Evolutionary conservation across 2,329 filamentous ascomycete genomes (phyloP).

Genomic region (Aspergillus vadensis): DNA sequence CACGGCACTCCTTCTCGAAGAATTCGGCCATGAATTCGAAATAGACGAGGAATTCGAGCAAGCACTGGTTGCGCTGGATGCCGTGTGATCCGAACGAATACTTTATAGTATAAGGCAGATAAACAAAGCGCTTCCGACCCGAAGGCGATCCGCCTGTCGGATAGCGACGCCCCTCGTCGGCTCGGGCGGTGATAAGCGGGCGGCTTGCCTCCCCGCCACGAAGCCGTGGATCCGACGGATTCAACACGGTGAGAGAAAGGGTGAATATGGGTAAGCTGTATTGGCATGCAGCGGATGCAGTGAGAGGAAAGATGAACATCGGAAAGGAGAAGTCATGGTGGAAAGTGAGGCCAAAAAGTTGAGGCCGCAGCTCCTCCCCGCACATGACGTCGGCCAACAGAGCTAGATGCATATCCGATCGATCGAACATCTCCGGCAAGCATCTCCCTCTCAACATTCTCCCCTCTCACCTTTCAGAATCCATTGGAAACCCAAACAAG

Average conservation of each 20-base stretch:
- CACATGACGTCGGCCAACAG: background rate
- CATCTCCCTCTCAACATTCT: background rate
- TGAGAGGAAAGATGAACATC: background rate
- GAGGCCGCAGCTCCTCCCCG: background rate
- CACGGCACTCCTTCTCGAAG: conserved; percentile 34
- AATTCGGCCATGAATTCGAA: conserved; percentile 25
- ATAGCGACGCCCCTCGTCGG: conserved; percentile 23
- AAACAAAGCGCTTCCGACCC: conserved; percentile 23
- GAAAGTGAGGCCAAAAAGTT: no score
- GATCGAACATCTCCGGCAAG: background rate
- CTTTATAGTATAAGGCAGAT: background rate
- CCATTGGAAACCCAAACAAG: background rate
- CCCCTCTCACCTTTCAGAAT: background rate
- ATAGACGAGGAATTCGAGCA: conserved; percentile 24
- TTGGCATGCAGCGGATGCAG: background rate
- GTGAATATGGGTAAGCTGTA: background rate
- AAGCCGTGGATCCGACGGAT: conserved; percentile 10
- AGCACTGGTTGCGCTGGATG: conserved; percentile 21
- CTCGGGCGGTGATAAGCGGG: conserved; percentile 17
- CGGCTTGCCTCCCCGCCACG: background rate
- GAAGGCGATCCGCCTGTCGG: conserved; percentile 27
- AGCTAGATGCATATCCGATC: background rate
- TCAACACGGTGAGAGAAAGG: background rate
- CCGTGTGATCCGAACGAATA: conserved; percentile 16
- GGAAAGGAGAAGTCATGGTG: background rate